A percentile compares a stretch with the other conserved stretches of the same genome.
Evolutionary conservation across 108 stramenopile species (phyloP).

Genomic region (Cyclotella cryptica): DNA sequence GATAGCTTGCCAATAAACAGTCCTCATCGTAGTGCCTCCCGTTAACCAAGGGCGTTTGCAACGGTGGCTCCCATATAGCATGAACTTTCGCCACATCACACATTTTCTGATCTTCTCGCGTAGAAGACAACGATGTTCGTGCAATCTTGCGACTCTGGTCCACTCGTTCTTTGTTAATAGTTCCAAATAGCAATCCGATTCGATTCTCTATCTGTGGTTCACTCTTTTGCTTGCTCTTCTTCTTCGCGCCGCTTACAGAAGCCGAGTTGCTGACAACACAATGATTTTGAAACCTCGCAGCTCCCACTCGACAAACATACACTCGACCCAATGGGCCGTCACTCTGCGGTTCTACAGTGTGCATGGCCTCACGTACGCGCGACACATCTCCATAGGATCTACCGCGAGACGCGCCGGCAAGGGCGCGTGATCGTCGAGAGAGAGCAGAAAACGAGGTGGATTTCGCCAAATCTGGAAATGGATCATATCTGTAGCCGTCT

Average conservation of each 20-base stretch:
- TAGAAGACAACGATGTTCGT: constrained; percentile 75
- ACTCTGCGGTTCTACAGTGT: constrained; percentile 77
- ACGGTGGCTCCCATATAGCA: constrained; percentile 78
- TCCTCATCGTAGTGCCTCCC: constrained; percentile 43
- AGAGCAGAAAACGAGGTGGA: constrained; percentile 59
- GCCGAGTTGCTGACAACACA: constrained; percentile 31
- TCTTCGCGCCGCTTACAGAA: constrained; percentile 21
- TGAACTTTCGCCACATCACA: constrained; percentile 89
- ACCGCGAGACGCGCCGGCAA: constrained; percentile 50
- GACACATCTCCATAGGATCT: constrained; percentile 76
- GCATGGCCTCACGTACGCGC: constrained; percentile 65
- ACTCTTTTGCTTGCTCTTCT: constrained; percentile 25
- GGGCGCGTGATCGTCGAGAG: constrained; percentile 50
- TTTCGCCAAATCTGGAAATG: constrained; percentile 88
- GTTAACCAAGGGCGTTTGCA: constrained; percentile 46
- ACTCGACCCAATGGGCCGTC: constrained; percentile 71
- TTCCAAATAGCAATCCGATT: constrained; percentile 78
- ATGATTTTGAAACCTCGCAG: constrained; percentile 78
- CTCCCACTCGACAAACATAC: constrained; percentile 77
- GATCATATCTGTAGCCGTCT: constrained; percentile 60
- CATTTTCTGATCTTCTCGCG: constrained; percentile 63
- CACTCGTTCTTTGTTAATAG: constrained; percentile 72
- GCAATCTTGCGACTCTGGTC: constrained; percentile 59
- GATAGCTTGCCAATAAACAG: constrained; percentile 31
- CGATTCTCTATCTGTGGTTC: constrained; percentile 50